Percentiles rank a stretch among this genome's conserved stretches.
phyloP scores from a whole-genome alignment of 148 eudicot species.

The Amaranthus hypochondriacus region DNA sequence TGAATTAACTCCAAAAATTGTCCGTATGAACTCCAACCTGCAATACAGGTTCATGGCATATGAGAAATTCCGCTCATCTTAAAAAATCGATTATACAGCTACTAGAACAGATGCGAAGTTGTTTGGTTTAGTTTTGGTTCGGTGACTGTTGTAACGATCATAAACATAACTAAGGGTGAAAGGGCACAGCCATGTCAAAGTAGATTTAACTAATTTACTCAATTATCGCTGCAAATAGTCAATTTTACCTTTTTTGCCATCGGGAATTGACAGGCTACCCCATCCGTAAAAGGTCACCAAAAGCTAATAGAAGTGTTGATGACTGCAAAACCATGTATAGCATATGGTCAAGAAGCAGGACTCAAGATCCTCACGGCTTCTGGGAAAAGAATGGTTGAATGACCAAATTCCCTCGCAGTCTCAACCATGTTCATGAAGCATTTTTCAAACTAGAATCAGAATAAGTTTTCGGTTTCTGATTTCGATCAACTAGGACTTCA shows the following conservation, averaged over 20 bases:
- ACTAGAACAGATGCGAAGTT: too few relatives aligned
- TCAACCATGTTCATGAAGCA: not conserved
- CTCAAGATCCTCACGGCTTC: not conserved
- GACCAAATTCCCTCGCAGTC: not conserved
- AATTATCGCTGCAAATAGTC: not conserved
- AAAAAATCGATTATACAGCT: too few relatives aligned
- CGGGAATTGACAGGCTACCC: not conserved
- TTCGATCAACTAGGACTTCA: conserved; percentile 27
- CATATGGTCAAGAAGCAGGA: not conserved
- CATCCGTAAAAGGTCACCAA: not conserved
- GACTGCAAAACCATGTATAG: not conserved
- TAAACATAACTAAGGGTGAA: too few relatives aligned
- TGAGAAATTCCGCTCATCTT: too few relatives aligned
- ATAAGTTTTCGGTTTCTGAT: conserved; percentile 29
- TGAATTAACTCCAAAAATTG: too few relatives aligned
- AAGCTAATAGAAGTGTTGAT: not conserved
- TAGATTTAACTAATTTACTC: too few relatives aligned
- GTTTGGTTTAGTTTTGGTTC: too few relatives aligned
- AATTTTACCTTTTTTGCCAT: not conserved
- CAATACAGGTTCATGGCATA: too few relatives aligned
- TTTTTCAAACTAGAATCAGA: conserved; percentile 22
- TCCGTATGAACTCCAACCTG: too few relatives aligned
- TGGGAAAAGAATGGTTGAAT: not conserved
- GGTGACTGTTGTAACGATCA: too few relatives aligned
- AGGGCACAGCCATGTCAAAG: not conserved